These are phyloP conservation scores for Helichrysum umbraculigerum DNA, from an alignment of 129 eudicot species.

Conservation along the genomic window DNA sequence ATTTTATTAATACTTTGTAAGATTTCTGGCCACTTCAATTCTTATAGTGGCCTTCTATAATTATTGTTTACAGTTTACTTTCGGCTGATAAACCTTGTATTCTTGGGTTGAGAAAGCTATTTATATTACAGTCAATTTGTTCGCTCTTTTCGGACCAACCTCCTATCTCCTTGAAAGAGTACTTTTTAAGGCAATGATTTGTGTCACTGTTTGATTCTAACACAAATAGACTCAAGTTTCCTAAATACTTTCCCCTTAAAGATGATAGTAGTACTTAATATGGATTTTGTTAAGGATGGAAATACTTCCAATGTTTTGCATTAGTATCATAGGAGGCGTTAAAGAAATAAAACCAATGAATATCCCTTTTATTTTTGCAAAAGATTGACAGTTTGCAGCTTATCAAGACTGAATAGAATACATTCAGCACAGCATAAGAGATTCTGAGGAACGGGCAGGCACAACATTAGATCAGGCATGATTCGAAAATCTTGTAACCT, in stretches of 20 bases:
- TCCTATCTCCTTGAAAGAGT: background rate
- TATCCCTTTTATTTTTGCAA: background rate
- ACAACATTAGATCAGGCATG: slow-evolving; percentile 7
- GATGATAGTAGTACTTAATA: background rate
- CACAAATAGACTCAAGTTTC: background rate
- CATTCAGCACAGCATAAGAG: no score
- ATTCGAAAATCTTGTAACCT: slow-evolving; percentile 1
- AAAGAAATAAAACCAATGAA: background rate
- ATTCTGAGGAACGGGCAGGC: background rate
- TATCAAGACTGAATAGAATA: slow-evolving; percentile 13
- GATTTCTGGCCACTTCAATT: slow-evolving; percentile 46
- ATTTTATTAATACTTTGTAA: slow-evolving; percentile 42
- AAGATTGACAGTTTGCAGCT: slow-evolving; percentile 25
- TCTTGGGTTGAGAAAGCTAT: slow-evolving; percentile 30
- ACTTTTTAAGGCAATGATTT: slow-evolving; percentile 1
- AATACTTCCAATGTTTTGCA: slow-evolving; percentile 13
- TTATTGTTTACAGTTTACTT: slow-evolving; percentile 35
- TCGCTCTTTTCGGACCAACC: slow-evolving; percentile 6
- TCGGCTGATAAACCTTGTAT: slow-evolving; percentile 32
- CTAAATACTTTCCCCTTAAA: background rate
- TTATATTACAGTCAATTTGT: slow-evolving; percentile 22
- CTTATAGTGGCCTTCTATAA: slow-evolving; percentile 37
- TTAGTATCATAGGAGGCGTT: background rate
- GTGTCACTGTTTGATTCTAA: slow-evolving; percentile 18
- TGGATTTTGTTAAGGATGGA: slow-evolving; percentile 8